Evolutionary conservation across 2,329 filamentous ascomycete species (phyloP).

Genomic region (Magnaporthales sp.): DNA sequence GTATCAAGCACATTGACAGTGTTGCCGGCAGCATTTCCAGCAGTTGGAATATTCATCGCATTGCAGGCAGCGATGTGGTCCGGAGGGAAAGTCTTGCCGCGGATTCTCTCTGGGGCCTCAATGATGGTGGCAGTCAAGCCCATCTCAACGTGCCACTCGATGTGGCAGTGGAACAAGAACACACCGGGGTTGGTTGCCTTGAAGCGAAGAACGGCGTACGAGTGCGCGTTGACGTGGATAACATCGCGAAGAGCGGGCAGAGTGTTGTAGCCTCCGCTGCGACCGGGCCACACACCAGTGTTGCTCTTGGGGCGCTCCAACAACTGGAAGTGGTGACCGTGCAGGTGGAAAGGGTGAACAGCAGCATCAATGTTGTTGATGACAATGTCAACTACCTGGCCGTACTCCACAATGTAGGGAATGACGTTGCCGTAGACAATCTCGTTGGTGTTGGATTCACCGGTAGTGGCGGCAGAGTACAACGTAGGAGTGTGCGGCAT

Average conservation of each 20-base stretch:
- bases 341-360: slow-evolving; percentile 43
- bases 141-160: slow-evolving; percentile 53
- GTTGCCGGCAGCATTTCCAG: slow-evolving; percentile 63
- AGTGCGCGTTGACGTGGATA: slow-evolving; percentile 28
- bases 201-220: slow-evolving; percentile 43
- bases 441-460: slow-evolving; percentile 31
- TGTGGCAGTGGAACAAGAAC: slow-evolving; percentile 50
- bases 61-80: slow-evolving; percentile 44
- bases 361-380: slow-evolving; percentile 39
- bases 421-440: slow-evolving; percentile 33
- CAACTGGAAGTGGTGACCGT: slow-evolving; percentile 48
- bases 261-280: slow-evolving; percentile 17
- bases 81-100: slow-evolving; percentile 43
- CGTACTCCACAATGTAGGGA: slow-evolving; percentile 28
- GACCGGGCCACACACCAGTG: slow-evolving; percentile 26
- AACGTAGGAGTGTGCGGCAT: slow-evolving; percentile 59
- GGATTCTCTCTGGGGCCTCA: slow-evolving; percentile 49
- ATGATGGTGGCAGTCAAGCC: slow-evolving; percentile 47
- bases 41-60: slow-evolving; percentile 34
- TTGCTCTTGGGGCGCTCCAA: slow-evolving; percentile 29
- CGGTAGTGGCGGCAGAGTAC: slow-evolving; percentile 59
- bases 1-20: slow-evolving; percentile 45
- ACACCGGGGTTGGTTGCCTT: slow-evolving; percentile 42
- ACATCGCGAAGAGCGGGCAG: slow-evolving; percentile 27
- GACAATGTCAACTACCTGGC: slow-evolving; percentile 35